Conservation (phyloP, 169 alveolate genomes). For the Eimeria necatrix region DNA sequence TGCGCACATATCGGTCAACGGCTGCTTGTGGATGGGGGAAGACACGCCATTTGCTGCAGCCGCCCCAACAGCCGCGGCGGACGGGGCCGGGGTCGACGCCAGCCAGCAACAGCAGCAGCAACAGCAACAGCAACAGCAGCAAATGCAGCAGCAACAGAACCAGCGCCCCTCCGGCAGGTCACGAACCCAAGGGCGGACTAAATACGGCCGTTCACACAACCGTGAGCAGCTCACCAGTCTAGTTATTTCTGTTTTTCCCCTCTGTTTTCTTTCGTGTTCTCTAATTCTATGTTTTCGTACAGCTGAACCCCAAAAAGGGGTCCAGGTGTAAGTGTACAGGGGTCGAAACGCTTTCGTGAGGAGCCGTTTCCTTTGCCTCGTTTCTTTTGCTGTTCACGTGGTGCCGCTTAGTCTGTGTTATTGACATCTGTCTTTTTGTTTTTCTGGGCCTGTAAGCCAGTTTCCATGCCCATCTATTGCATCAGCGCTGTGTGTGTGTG, state of each 20-base stretch:
- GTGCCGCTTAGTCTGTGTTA: too few relatives aligned
- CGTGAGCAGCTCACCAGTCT: neutral
- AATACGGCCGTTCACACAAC: constrained; percentile 68
- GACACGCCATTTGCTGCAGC: constrained; percentile 37
- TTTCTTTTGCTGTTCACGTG: too few relatives aligned
- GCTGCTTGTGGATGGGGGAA: constrained; percentile 34
- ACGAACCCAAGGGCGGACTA: constrained; percentile 52
- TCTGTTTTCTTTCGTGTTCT: neutral
- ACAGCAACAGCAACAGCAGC: neutral
- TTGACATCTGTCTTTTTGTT: too few relatives aligned
- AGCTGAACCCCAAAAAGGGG: too few relatives aligned
- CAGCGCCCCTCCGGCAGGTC: constrained; percentile 53
- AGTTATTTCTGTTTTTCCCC: constrained; percentile 2
- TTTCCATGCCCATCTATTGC: too few relatives aligned
- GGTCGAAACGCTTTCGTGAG: too few relatives aligned
- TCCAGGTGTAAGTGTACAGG: too few relatives aligned
- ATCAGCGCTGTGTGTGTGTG: too few relatives aligned
- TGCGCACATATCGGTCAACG: constrained; percentile 37
- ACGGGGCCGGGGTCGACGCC: neutral
- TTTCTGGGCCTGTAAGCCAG: too few relatives aligned
- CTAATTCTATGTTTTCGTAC: neutral
- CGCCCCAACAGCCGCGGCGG: neutral
- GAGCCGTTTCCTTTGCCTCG: too few relatives aligned
- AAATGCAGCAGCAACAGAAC: neutral
- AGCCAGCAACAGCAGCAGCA: constrained; percentile 35